These are phyloP conservation scores for Wickerhamiella parazyma DNA, from an alignment of 805 yeast genomes.

Conservation along the genomic window DNA sequence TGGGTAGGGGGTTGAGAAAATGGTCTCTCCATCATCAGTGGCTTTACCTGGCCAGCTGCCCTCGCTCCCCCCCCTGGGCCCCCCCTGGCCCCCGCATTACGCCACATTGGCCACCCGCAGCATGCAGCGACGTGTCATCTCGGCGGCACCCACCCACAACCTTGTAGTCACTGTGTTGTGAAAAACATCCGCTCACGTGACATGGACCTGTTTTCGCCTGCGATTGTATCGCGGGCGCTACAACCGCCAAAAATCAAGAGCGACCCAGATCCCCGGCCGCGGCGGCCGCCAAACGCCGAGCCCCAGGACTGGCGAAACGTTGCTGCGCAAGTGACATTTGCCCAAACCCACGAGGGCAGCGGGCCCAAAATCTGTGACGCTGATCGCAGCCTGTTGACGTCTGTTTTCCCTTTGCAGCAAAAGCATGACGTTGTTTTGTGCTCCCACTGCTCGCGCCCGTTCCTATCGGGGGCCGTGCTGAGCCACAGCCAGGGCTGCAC, in stretches of 20 bases:
- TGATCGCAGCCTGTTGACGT: conserved; percentile 20
- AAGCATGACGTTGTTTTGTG: conserved; percentile 21
- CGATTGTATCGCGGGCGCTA: background rate
- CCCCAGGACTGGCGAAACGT: conserved; percentile 15
- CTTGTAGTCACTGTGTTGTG: background rate
- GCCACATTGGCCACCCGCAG: background rate
- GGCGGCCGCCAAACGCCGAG: no score
- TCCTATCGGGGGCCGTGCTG: conserved; percentile 16
- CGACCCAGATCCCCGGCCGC: background rate
- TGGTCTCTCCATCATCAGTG: no score
- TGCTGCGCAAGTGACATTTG: conserved; percentile 12
- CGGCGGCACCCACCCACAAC: background rate
- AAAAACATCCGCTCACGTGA: background rate
- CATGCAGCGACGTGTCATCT: no score
- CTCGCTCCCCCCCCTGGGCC: no score
- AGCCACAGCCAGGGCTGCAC: conserved; percentile 18
- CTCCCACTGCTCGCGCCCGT: conserved; percentile 23
- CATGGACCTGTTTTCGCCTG: conserved; percentile 5
- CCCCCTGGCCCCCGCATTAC: background rate
- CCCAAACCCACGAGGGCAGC: conserved; percentile 4
- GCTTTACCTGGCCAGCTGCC: no score
- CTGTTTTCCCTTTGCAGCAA: conserved; percentile 19
- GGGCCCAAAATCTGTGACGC: conserved; percentile 14
- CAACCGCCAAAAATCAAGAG: background rate
- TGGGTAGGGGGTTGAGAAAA: no score